These are phyloP conservation scores for Boletellus emodensis DNA, from an alignment of 768 basidiomycete species.

Conservation along the genomic window DNA sequence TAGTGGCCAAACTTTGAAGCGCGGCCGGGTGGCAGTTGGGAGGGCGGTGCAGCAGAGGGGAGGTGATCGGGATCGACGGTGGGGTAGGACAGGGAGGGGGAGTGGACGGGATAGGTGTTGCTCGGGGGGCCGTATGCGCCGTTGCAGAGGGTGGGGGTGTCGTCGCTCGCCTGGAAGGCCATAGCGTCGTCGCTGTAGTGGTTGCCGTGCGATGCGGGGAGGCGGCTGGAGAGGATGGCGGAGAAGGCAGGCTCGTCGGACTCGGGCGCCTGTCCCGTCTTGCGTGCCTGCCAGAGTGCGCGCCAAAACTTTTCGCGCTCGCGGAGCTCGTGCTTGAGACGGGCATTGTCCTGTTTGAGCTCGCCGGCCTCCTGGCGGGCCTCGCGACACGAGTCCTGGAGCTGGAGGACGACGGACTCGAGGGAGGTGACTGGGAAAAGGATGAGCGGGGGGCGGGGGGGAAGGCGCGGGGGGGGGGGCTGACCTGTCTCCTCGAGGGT, in stretches of 20 bases:
- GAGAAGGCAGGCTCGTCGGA: conserved; percentile 48
- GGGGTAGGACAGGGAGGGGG: conserved; percentile 43
- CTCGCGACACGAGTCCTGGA: conserved; percentile 78
- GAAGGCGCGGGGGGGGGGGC: conserved; percentile 1
- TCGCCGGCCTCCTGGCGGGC: conserved; percentile 58
- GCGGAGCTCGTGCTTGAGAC: conserved; percentile 58
- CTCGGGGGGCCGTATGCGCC: conserved; percentile 42
- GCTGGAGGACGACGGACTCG: conserved; percentile 78
- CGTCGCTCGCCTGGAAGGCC: conserved; percentile 48
- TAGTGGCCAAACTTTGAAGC: conserved; percentile 53
- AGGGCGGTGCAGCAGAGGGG: conserved; percentile 19
- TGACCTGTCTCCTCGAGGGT: conserved; percentile 80
- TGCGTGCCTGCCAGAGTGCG: conserved; percentile 62
- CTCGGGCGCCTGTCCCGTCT: conserved; percentile 49
- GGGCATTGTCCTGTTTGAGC: conserved; percentile 60
- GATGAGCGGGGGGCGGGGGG: conserved; percentile 8
- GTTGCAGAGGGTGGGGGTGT: conserved; percentile 40
- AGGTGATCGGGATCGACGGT: conserved; percentile 33
- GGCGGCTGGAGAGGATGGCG: conserved; percentile 31
- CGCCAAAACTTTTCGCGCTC: conserved; percentile 76
- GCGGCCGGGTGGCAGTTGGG: conserved; percentile 40
- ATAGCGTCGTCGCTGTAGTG: conserved; percentile 41
- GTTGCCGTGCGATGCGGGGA: conserved; percentile 36
- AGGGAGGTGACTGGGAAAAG: conserved; percentile 63
- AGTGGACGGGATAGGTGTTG: conserved; percentile 42